Percentiles rank a stretch among this genome's conserved stretches.
Evolutionary conservation across 1,139 yeast species (phyloP).

Genomic region (Blastobotrys apis): DNA sequence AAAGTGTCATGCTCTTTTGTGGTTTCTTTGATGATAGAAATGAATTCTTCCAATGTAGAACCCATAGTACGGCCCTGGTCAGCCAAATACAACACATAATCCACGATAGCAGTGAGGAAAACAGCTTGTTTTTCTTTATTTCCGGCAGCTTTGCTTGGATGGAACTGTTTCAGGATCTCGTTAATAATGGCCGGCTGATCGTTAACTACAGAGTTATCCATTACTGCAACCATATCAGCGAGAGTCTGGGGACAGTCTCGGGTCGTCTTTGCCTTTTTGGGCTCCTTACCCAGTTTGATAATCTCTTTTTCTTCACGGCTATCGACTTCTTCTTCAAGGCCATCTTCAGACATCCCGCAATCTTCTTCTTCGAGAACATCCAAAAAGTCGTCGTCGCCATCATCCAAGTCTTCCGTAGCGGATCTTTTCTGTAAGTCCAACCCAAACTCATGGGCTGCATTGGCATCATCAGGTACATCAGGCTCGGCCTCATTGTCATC

Average conservation of each 20-base stretch:
- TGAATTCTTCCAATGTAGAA: slow-evolving; percentile 43
- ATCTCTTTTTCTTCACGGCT: background rate
- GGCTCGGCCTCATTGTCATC: slow-evolving; percentile 28
- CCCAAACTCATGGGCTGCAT: slow-evolving; percentile 25
- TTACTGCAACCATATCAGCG: slow-evolving; percentile 41
- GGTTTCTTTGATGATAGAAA: slow-evolving; percentile 51
- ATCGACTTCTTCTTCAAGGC: slow-evolving; percentile 1
- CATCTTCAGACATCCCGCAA: too few relatives aligned
- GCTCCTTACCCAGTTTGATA: background rate
- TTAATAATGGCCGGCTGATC: slow-evolving; percentile 49
- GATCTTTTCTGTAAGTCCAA: slow-evolving; percentile 19
- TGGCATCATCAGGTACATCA: slow-evolving; percentile 21
- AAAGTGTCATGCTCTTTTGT: slow-evolving; percentile 63
- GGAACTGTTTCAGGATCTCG: slow-evolving; percentile 56
- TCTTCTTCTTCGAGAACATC: slow-evolving; percentile 4
- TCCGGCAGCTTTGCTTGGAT: slow-evolving; percentile 75
- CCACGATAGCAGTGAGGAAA: slow-evolving; percentile 61
- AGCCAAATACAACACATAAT: slow-evolving; percentile 54
- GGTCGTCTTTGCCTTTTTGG: background rate
- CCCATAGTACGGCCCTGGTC: slow-evolving; percentile 35
- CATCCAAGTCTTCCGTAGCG: slow-evolving; percentile 12
- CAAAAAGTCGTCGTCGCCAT: slow-evolving; percentile 5
- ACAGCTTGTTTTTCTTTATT: slow-evolving; percentile 70
- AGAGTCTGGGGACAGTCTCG: slow-evolving; percentile 47
- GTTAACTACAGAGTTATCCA: background rate